Evolutionary conservation across 2,329 filamentous ascomycete genomes (phyloP).

Genomic region (Amesomyces nigricolor): DNA sequence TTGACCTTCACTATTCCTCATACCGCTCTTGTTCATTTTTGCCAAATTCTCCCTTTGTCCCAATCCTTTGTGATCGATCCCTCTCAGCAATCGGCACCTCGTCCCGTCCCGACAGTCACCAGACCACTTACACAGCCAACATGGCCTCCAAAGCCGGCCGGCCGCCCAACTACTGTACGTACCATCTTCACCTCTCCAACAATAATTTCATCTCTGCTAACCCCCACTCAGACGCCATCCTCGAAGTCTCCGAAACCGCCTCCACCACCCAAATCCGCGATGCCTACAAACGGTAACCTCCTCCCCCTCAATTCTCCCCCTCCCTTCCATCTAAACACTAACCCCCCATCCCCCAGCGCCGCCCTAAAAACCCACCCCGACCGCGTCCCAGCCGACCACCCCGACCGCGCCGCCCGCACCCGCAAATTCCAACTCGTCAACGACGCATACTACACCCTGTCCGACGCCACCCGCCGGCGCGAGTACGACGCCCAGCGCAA

Average conservation of each 20-base stretch:
- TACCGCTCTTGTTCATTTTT: not conserved
- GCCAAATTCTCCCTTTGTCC: no score
- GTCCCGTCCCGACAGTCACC: not conserved
- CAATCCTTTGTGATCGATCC: no score
- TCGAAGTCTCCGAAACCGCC: conserved; percentile 68
- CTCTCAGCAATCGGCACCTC: no score
- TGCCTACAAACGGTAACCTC: conserved; percentile 78
- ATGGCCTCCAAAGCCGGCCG: conserved; percentile 35
- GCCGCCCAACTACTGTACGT: conserved; percentile 56
- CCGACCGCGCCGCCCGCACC: conserved; percentile 75
- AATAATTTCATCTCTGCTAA: not conserved
- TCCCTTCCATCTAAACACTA: not conserved
- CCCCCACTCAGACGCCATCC: conserved; percentile 57
- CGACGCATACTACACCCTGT: conserved; percentile 54
- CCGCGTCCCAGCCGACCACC: conserved; percentile 75
- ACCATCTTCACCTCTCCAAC: conserved; percentile 2
- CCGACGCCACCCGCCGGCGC: conserved; percentile 66
- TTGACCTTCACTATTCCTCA: not conserved
- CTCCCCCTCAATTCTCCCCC: not conserved
- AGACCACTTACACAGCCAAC: conserved; percentile 13
- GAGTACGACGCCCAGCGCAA: conserved; percentile 76
- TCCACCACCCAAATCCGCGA: conserved; percentile 79
- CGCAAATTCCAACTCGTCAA: conserved; percentile 48
- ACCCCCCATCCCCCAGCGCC: conserved; percentile 48
- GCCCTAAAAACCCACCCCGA: conserved; percentile 92